Conservation (phyloP, 108 stramenopile genomes). For the Pseudonitzschia pungens region DNA sequence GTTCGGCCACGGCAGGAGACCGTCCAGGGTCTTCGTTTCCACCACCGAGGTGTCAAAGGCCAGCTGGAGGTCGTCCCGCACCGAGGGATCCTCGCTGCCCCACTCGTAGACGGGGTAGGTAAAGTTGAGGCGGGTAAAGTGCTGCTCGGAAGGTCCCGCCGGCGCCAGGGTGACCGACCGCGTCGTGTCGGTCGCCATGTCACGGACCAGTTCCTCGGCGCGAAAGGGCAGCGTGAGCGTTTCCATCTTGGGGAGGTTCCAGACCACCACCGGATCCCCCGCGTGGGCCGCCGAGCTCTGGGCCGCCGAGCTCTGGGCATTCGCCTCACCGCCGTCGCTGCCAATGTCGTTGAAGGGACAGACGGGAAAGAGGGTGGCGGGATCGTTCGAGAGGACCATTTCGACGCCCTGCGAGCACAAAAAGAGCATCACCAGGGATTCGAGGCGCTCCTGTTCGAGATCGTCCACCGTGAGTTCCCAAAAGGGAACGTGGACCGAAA, state of each 20-base stretch:
- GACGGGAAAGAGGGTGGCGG: neutral
- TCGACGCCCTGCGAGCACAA: conserved; percentile 7
- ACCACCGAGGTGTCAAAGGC: neutral
- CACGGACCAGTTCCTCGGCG: neutral
- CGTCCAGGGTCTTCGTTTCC: neutral
- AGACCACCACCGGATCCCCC: neutral
- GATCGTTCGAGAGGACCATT: neutral
- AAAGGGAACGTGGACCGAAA: conserved; percentile 4
- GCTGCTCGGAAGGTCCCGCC: neutral
- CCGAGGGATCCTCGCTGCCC: neutral
- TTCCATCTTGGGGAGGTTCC: neutral
- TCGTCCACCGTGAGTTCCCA: neutral
- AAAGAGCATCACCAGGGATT: neutral
- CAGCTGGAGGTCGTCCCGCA: neutral
- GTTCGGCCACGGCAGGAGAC: neutral
- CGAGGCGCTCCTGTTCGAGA: neutral
- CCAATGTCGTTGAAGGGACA: conserved; percentile 1
- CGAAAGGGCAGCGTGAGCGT: neutral
- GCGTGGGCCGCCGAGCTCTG: neutral
- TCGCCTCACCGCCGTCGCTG: neutral
- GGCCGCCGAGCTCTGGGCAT: no score
- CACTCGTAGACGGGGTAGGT: conserved; percentile 12
- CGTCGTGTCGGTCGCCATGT: neutral
- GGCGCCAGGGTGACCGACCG: neutral
- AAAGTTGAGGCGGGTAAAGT: neutral